Base-by-base conservation (phyloP, 257 asterid species). In the Avicennia marina region DNA sequence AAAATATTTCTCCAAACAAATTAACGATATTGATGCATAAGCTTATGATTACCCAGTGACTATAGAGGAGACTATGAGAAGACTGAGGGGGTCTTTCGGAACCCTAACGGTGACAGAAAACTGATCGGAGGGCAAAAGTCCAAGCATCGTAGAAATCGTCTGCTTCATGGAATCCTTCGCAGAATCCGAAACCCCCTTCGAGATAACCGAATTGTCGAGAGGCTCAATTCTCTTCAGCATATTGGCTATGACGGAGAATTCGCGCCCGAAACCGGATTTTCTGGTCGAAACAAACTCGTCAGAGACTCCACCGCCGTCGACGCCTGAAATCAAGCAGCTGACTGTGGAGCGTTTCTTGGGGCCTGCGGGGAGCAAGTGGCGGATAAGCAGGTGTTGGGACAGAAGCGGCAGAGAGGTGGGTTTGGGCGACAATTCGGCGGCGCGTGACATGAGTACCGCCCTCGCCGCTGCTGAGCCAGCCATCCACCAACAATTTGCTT, bases 101-200 rank as follows among this genome's bases (percentile, higher is more conserved):
- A 88, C 77, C 67, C 78, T 73, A 70, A 93, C 83, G 26, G 80
- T 72, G 42, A 93, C 91, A 10, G 95, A 53, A 43, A 89, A 93
- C 63, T 82, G 96, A 78, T 93, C 94, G 9, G 98, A 93, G 3
- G 98, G 98, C 63, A 93, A 76, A 75, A 93, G 78, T n/a, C 98
- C 98, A 31, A 93, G 85, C 98, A 93, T 93, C 48, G 95, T 78
- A 1, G 98, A 89, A 32, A 93, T 86, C 54, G 98, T 89, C 87
- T 93, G 97, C 81, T 93, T 93, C 97, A 93, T 93, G 17, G 98
- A 86, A 58, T 89, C 97, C 87, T 91, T 91, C 1, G 98, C 94
- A 10, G 89, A 79, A 33, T 80, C 89, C 5, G 98, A 88, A 36
- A 91, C 95, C 26, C 95, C 97, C 71, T 85, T 84, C 18, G 94